Percentiles rank a stretch among this genome's conserved stretches.
phyloP scores from a whole-genome alignment of 257 asterid genomes.

The Buddleja alternifolia region DNA sequence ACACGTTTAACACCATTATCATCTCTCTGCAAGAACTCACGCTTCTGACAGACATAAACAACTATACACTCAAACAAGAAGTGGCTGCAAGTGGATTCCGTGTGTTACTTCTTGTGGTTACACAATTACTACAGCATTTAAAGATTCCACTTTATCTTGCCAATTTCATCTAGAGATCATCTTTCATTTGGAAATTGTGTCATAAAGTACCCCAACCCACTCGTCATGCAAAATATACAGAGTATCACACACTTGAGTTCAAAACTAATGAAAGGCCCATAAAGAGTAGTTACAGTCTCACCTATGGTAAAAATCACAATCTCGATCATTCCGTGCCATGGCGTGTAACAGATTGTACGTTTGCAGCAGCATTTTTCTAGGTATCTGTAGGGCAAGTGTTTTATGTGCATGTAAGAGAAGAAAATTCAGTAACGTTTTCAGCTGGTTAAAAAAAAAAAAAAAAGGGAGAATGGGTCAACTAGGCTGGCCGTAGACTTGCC shows the following conservation, averaged over 20 bases:
- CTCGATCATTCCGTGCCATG: conserved; percentile 86
- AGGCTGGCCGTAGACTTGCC: conserved; percentile 51
- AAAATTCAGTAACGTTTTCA: conserved; percentile 19
- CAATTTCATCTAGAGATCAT: conserved; percentile 17
- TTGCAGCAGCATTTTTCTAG: conserved; percentile 96
- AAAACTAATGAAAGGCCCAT: conserved; percentile 19
- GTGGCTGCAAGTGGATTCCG: conserved; percentile 14
- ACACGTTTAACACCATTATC: conserved; percentile 5
- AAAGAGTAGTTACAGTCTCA: conserved; percentile 36
- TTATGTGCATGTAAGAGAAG: conserved; percentile 28
- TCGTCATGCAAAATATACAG: conserved; percentile 19
- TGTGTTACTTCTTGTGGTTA: conserved; percentile 8
- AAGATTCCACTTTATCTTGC: conserved; percentile 8
- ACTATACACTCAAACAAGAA: neutral
- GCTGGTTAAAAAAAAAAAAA: conserved; percentile 8
- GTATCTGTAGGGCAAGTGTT: conserved; percentile 59
- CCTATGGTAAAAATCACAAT: conserved; percentile 97
- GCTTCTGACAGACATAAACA: neutral
- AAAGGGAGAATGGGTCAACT: conserved; percentile 12
- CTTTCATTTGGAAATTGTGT: conserved; percentile 3
- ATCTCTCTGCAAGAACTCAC: conserved; percentile 7
- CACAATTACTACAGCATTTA: neutral
- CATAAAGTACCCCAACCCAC: neutral
- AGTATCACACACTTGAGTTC: conserved; percentile 16
- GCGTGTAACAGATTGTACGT: conserved; percentile 88